phyloP scores from a whole-genome alignment of 2,329 filamentous ascomycete species.

The Gliomastix tumulicola region DNA sequence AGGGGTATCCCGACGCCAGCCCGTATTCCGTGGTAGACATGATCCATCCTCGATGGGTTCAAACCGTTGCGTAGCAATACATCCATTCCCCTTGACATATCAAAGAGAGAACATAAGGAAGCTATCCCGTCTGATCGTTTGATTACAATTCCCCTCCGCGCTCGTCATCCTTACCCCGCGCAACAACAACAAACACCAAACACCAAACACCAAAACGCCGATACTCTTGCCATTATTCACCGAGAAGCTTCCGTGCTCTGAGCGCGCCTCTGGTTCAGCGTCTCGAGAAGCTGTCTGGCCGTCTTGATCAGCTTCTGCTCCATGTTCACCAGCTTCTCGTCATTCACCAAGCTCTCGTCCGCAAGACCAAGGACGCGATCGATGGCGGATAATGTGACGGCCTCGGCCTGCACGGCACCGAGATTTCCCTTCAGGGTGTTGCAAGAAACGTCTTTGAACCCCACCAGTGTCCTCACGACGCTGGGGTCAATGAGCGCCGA shows the following conservation, averaged over 20 bases:
- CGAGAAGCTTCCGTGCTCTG: conserved; percentile 4
- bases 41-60: too few relatives aligned
- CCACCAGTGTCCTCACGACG: conserved; percentile 31
- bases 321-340: conserved; percentile 27
- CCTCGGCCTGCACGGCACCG: conserved; percentile 34
- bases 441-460: conserved; percentile 38
- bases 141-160: too few relatives aligned
- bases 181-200: too few relatives aligned
- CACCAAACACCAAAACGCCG: too few relatives aligned
- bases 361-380: conserved; percentile 42
- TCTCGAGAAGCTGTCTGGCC: conserved; percentile 27
- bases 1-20: too few relatives aligned
- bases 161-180: too few relatives aligned
- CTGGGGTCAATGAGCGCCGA: conserved; percentile 27
- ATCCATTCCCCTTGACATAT: too few relatives aligned
- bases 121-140: too few relatives aligned
- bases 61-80: too few relatives aligned
- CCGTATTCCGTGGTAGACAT: too few relatives aligned
- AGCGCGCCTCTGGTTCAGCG: conserved; percentile 22
- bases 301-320: conserved; percentile 33
- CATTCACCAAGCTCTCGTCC: conserved; percentile 30
- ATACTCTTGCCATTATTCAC: too few relatives aligned
- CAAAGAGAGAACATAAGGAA: too few relatives aligned
- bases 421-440: conserved; percentile 31
- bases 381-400: conserved; percentile 40